Conservation (phyloP, 768 basidiomycete species). For the Boletus huronensis region DNA sequence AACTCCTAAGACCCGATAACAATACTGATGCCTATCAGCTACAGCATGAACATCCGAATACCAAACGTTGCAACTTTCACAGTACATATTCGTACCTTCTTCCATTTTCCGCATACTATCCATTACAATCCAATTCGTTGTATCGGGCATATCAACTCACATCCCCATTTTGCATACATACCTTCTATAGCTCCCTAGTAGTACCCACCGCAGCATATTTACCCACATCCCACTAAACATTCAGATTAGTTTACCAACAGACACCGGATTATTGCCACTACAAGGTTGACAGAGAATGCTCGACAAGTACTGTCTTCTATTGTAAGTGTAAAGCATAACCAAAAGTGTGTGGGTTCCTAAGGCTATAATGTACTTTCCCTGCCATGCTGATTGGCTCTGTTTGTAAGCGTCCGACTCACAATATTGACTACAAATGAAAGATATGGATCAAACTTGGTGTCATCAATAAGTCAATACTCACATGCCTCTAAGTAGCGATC, state of each 20-base stretch:
- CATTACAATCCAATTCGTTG: slow-evolving; percentile 12
- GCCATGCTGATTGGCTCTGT: slow-evolving; percentile 41
- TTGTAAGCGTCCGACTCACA: slow-evolving; percentile 65
- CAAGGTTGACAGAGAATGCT: neutral
- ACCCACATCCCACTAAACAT: slow-evolving; percentile 1
- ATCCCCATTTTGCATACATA: slow-evolving; percentile 13
- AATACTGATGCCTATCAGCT: neutral
- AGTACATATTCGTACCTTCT: slow-evolving; percentile 18
- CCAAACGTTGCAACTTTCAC: slow-evolving; percentile 9
- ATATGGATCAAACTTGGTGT: neutral
- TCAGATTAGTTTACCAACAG: slow-evolving; percentile 16
- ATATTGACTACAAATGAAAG: slow-evolving; percentile 58
- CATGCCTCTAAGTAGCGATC: slow-evolving; percentile 86
- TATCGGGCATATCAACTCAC: slow-evolving; percentile 9
- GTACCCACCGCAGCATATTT: slow-evolving; percentile 13
- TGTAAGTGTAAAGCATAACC: neutral
- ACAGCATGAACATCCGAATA: slow-evolving; percentile 2
- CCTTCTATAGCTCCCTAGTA: slow-evolving; percentile 18
- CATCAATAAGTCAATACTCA: slow-evolving; percentile 37
- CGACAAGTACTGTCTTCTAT: neutral
- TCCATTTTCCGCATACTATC: neutral
- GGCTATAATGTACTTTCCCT: slow-evolving; percentile 17
- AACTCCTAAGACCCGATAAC: slow-evolving; percentile 6
- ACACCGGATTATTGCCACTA: slow-evolving; percentile 6
- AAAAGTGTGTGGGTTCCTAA: neutral